These are phyloP conservation scores for Rhytidiadelphus loreus DNA, from an alignment of 225 moss, liverwort and hornwort genomes.

Conservation along the genomic window DNA sequence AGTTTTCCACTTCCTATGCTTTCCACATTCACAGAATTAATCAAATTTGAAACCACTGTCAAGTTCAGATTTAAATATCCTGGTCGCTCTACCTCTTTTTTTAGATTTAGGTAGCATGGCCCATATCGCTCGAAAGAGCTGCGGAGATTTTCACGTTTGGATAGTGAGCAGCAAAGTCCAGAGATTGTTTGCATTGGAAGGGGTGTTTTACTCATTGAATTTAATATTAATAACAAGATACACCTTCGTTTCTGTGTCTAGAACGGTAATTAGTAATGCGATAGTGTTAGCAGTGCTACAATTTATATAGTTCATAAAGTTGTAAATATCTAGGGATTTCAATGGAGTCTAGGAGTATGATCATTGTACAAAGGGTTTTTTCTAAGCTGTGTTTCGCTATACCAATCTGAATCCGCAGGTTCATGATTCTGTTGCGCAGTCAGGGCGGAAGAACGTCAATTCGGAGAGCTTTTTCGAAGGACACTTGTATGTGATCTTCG, in stretches of 20 bases:
- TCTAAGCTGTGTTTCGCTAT: too few species aligned
- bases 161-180: not conserved
- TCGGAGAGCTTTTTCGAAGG: not conserved
- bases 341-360: too few species aligned
- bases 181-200: not conserved
- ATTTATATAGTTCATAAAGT: not conserved
- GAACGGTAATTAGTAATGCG: not conserved
- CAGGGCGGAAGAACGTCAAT: not conserved
- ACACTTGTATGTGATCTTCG: not conserved
- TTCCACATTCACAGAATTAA: too few species aligned
- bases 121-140: too few species aligned
- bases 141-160: too few species aligned
- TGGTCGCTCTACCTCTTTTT: rapidly evolving
- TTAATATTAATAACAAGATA: too few species aligned
- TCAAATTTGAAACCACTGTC: not conserved
- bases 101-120: too few species aligned
- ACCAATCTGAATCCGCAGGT: not conserved
- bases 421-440: too few species aligned
- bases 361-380: rapidly evolving
- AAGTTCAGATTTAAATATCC: rapidly evolving
- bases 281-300: not conserved
- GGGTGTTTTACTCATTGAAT: not conserved
- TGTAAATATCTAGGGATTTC: too few species aligned
- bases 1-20: not conserved
- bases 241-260: too few species aligned